These are phyloP conservation scores for Mycena kentingensis DNA, from an alignment of 768 basidiomycete genomes.

Conservation along the genomic window DNA sequence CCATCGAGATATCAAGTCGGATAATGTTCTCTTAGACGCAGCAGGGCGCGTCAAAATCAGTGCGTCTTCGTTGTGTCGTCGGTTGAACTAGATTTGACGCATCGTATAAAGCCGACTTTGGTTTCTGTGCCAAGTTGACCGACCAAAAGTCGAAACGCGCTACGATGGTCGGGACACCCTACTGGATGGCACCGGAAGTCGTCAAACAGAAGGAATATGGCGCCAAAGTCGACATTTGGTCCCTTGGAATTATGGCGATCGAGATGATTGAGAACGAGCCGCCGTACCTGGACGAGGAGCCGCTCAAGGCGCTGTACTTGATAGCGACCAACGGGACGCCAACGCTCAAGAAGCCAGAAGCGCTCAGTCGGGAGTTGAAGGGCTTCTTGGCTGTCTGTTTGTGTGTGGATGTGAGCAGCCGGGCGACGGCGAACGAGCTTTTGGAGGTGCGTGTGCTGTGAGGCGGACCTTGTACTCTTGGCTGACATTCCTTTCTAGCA, in stretches of 20 bases:
- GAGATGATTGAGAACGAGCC: conserved; percentile 99
- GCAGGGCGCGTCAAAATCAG: conserved; percentile 97
- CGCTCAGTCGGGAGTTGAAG: conserved; percentile 89
- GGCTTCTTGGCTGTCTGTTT: conserved; percentile 96
- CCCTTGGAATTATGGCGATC: conserved; percentile 96
- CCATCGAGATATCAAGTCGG: conserved; percentile 96
- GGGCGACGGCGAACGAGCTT: conserved; percentile 87
- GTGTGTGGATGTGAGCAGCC: conserved; percentile 93
- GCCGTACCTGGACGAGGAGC: conserved; percentile 94
- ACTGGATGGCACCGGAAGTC: conserved; percentile 99
- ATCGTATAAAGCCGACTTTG: conserved; percentile 77
- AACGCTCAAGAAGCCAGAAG: conserved; percentile 94
- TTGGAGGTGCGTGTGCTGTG: conserved; percentile 62
- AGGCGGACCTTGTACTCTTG: conserved; percentile 5
- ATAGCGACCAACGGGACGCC: conserved; percentile 99
- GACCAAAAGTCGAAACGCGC: conserved; percentile 96
- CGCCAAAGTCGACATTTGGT: conserved; percentile 97
- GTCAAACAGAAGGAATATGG: conserved; percentile 98
- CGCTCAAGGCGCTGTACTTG: conserved; percentile 89
- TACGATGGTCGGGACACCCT: conserved; percentile 98
- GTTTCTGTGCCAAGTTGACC: conserved; percentile 94
- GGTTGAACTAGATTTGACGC: conserved; percentile 3
- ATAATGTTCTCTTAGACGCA: conserved; percentile 92
- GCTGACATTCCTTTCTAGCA: conserved; percentile 55
- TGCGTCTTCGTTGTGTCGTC: conserved; percentile 44